phyloP scores from a whole-genome alignment of 495 filamentous ascomycete genomes.

The Penicillium nucicola region DNA sequence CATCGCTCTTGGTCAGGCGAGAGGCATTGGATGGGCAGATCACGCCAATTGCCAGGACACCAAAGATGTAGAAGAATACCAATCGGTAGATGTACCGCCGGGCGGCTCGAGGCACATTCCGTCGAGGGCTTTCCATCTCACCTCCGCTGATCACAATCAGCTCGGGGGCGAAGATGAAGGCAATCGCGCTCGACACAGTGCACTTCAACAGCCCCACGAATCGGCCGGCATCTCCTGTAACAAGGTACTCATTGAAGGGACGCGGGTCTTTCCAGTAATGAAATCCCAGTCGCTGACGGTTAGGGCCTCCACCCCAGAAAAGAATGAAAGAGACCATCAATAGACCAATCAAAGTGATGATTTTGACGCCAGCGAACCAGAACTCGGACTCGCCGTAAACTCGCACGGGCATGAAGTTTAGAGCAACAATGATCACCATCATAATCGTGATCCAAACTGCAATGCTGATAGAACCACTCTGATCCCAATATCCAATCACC shows the following conservation, averaged over 20 bases:
- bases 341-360: slow-evolving; percentile 71
- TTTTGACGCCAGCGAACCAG: slow-evolving; percentile 71
- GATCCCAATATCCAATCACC: slow-evolving; percentile 71
- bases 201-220: slow-evolving; percentile 43
- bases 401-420: slow-evolving; percentile 66
- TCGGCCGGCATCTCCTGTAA: slow-evolving; percentile 32
- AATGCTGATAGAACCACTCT: slow-evolving; percentile 23
- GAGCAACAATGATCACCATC: slow-evolving; percentile 59
- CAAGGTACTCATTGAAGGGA: slow-evolving; percentile 51
- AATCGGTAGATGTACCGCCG: slow-evolving; percentile 85
- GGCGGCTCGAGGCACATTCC: slow-evolving; percentile 73
- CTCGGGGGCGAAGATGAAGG: slow-evolving; percentile 56
- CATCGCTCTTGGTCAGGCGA: slow-evolving; percentile 49
- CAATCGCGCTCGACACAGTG: slow-evolving; percentile 49
- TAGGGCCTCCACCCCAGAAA: slow-evolving; percentile 65
- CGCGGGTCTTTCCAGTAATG: slow-evolving; percentile 70
- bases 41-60: slow-evolving; percentile 55
- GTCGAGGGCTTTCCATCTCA: slow-evolving; percentile 74
- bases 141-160: slow-evolving; percentile 53
- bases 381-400: slow-evolving; percentile 75
- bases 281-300: slow-evolving; percentile 64
- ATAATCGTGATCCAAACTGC: slow-evolving; percentile 74
- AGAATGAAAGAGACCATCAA: slow-evolving; percentile 68
- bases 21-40: slow-evolving; percentile 50
- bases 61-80: slow-evolving; percentile 72